phyloP scores from a whole-genome alignment of 2,329 filamentous ascomycete genomes.

The Pseudogymnoascus sp. region DNA sequence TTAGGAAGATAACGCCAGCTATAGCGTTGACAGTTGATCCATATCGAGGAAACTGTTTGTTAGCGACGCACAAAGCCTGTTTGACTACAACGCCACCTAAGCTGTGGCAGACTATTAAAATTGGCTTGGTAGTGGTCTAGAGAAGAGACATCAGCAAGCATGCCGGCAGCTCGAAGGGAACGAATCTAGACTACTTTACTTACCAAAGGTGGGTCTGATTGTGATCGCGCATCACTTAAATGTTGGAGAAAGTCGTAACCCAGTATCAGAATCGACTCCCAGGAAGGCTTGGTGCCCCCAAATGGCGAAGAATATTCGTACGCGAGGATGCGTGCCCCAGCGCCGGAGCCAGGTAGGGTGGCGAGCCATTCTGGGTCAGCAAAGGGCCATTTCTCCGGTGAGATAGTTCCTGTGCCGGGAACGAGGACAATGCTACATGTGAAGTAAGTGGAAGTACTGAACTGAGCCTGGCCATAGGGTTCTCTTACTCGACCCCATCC shows the following conservation, averaged over 20 bases:
- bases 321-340: constrained; percentile 11
- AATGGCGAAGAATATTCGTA: constrained; percentile 12
- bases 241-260: constrained; percentile 10
- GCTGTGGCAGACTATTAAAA: constrained; percentile 16
- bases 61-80: constrained; percentile 17
- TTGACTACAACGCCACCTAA: constrained; percentile 16
- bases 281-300: constrained; percentile 9
- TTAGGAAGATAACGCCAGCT: constrained; percentile 14
- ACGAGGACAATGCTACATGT: constrained; percentile 9
- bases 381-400: constrained; percentile 11
- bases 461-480: background rate
- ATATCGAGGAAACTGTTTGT: constrained; percentile 12
- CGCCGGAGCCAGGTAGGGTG: constrained; percentile 9
- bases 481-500: constrained; percentile 1
- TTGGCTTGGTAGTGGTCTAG: constrained; percentile 12
- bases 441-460: background rate
- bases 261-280: constrained; percentile 12
- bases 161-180: constrained; percentile 6
- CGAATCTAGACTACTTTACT: constrained; percentile 7
- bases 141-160: background rate
- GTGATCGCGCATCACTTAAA: constrained; percentile 3
- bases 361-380: constrained; percentile 8
- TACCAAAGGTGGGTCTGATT: constrained; percentile 1
- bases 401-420: constrained; percentile 8
- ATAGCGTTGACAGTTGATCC: constrained; percentile 11